Evolutionary conservation across 345 rosid genomes (phyloP).

Genomic region (Eucalyptus sp.): DNA sequence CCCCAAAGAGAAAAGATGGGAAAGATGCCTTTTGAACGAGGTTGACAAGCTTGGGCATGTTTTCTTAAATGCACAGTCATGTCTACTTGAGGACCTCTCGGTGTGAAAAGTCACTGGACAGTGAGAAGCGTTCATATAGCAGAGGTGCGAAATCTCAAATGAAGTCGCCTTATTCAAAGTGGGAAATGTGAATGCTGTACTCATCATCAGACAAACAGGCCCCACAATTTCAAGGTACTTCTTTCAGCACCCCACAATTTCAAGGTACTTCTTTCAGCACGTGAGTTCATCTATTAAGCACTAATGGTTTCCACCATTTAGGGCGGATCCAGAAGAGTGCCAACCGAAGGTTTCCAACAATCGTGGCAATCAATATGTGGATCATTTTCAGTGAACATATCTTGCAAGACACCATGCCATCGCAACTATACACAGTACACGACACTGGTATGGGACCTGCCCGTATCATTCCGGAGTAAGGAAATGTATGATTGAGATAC

Average conservation of each 20-base stretch:
- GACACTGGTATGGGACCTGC: accelerated
- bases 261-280: neutral
- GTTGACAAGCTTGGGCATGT: neutral
- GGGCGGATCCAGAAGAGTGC: neutral
- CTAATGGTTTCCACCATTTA: neutral
- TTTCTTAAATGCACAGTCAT: neutral
- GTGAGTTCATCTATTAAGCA: neutral
- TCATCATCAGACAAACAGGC: neutral
- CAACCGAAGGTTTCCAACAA: neutral
- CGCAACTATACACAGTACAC: accelerated
- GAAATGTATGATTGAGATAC: accelerated
- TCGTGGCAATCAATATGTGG: neutral
- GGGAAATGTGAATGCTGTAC: neutral
- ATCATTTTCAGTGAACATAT: accelerated
- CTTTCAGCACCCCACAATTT: neutral
- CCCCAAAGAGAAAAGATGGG: neutral
- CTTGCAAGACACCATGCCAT: neutral
- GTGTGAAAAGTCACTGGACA: neutral
- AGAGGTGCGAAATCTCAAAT: neutral
- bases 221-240: neutral
- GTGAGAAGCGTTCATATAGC: neutral
- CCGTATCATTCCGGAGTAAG: accelerated
- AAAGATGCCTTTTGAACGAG: neutral
- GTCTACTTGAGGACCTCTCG: neutral
- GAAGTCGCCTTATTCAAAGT: neutral